Evolutionary conservation across 2,329 filamentous ascomycete species (phyloP).

Genomic region (Huntiella savannae): DNA sequence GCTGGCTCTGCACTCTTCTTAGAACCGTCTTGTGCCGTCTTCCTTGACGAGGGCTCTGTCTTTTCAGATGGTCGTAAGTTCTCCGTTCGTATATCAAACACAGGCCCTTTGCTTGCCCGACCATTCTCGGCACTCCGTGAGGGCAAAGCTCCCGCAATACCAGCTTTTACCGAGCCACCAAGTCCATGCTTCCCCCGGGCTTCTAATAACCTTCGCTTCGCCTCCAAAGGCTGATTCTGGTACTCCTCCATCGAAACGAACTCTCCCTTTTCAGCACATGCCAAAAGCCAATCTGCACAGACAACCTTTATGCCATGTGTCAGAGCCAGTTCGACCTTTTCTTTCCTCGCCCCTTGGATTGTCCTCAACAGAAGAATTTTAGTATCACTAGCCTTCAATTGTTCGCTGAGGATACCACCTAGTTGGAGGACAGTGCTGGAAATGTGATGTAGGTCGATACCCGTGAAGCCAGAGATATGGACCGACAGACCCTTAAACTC

Average conservation of each 20-base stretch:
- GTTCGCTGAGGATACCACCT: conserved; percentile 65
- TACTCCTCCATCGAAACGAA: neutral
- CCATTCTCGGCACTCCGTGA: neutral
- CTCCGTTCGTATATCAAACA: neutral
- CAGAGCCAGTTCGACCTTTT: conserved; percentile 63
- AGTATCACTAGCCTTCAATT: conserved; percentile 50
- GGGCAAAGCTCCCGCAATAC: neutral
- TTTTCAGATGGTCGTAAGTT: neutral
- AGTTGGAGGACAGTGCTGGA: conserved; percentile 57
- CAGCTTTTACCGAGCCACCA: neutral
- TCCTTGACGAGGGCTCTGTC: too few relatives aligned
- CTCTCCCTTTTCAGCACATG: conserved; percentile 39
- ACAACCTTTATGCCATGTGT: conserved; percentile 69
- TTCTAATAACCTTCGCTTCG: neutral
- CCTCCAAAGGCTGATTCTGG: neutral
- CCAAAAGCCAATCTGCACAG: conserved; percentile 65
- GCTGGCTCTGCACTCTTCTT: too few relatives aligned
- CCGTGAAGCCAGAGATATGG: conserved; percentile 64
- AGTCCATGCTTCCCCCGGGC: neutral
- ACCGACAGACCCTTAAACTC: conserved; percentile 54
- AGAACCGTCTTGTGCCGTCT: too few relatives aligned
- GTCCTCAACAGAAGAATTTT: conserved; percentile 52
- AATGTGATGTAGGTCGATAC: conserved; percentile 71
- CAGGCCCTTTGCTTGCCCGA: too few relatives aligned
- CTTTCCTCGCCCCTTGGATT: conserved; percentile 35